Base-by-base conservation (phyloP, 106 monocot species). In the Amphibolis antarctica region DNA sequence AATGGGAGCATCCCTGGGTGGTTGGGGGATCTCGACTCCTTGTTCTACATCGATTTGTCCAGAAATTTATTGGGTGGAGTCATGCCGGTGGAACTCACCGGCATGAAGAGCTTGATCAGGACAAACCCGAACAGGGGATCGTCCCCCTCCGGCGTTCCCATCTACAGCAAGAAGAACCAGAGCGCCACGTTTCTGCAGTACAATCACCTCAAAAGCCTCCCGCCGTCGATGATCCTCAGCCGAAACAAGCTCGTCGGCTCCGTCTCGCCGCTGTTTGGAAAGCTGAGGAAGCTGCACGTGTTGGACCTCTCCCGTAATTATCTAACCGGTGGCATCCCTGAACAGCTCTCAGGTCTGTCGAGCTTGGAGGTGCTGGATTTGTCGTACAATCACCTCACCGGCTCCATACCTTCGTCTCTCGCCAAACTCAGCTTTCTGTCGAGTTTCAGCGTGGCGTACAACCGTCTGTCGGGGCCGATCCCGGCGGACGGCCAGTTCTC, bases 21-120 rank as follows among this genome's bases (percentile, higher is more conserved):
- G 79, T 53, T 94, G 7, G 89, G 86, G 6, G 28, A 82, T 56
- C 74, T 90, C 4, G 74, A 82, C 19, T 46, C 56, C 63, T 77
- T 96, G 20, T 96, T 96, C 53, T 94, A 94, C 80, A 21, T 94
- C 66, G 94, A 94, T 69, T 21, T 94, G 12, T 94, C 93, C 12
- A 93, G 88, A 67, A 93, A 93, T 68, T 85, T 81, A 3, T 72
- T 93, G 9, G 13, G 53, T 10, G 94, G 94, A 17, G 67, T 75
- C 24, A 75, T 94, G 12, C 94, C 94, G 5, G 6, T 14, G 18
- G 79, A 75, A 60, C 54, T 94, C 68, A 44, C 79, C 2, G 42
- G 55, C 19, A 67, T 86, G 87, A 77, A 75, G 74, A 66, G 76
- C 25, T 63, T 92, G 2, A 59, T 73, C 22, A 14, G 61, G 7